Evolutionary conservation across 2,329 filamentous ascomycete species (phyloP).

Genomic region (Eutypa lata): DNA sequence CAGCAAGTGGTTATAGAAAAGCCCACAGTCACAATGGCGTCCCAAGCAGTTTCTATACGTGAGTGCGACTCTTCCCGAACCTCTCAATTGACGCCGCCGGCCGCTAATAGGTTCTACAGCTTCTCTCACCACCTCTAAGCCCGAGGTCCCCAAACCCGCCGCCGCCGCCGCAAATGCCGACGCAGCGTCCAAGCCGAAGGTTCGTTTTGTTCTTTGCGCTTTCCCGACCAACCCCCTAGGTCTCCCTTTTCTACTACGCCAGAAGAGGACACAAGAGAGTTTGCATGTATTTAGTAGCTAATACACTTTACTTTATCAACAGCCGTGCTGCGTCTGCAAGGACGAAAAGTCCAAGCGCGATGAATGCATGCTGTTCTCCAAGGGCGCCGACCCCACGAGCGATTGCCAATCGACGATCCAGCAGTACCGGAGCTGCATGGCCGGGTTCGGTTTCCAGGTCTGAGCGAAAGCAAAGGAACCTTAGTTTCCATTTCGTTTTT

Average conservation of each 20-base stretch:
- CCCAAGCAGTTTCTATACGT: conserved; percentile 20
- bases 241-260: too few species aligned
- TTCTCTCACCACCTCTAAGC: conserved; percentile 21
- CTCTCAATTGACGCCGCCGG: not conserved
- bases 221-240: too few species aligned
- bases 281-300: not conserved
- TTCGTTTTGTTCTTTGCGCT: conserved; percentile 6
- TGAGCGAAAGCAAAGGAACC: conserved; percentile 31
- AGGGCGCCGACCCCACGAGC: conserved; percentile 72
- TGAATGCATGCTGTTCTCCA: conserved; percentile 99
- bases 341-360: conserved; percentile 89
- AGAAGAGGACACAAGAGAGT: too few species aligned
- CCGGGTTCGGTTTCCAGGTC: conserved; percentile 82
- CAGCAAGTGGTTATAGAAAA: conserved; percentile 2
- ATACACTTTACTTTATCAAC: conserved; percentile 7
- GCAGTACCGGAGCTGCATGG: conserved; percentile 89
- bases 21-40: conserved; percentile 11
- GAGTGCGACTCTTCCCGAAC: conserved; percentile 4
- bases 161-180: conserved; percentile 15
- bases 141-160: conserved; percentile 17
- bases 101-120: conserved; percentile 18
- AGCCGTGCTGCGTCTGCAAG: conserved; percentile 98
- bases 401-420: conserved; percentile 82
- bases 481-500: too few species aligned
- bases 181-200: conserved; percentile 30